Conservation (phyloP, 257 asterid genomes). For the Fraxinus excelsior region DNA sequence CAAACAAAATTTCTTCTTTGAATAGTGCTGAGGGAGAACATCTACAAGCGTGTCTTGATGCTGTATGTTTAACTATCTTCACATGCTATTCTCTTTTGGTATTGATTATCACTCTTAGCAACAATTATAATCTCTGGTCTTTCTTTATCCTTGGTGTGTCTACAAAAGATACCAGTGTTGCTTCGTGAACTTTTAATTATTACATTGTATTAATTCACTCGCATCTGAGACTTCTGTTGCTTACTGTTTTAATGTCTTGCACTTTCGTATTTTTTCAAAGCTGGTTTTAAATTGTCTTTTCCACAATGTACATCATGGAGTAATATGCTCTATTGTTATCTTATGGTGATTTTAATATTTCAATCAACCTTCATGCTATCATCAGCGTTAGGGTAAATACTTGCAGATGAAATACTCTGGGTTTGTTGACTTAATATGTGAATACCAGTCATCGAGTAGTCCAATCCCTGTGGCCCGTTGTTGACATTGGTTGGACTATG, state of each 20-base stretch:
- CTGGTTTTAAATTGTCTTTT: not conserved
- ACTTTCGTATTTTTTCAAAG: not conserved
- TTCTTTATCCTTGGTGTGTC: conserved; percentile 5
- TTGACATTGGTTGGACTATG: not conserved
- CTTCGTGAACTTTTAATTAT: not conserved
- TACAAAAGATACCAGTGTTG: not conserved
- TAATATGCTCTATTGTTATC: not conserved
- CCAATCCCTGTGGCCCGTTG: not conserved
- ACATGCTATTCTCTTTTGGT: not conserved
- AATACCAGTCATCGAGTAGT: too few relatives aligned
- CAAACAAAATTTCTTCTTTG: conserved; percentile 67
- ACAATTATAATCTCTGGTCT: conserved; percentile 5
- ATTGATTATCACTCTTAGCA: not conserved
- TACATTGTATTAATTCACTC: too few relatives aligned
- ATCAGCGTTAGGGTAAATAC: not conserved
- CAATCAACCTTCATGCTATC: not conserved
- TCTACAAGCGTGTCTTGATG: conserved; percentile 90
- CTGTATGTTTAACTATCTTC: conserved; percentile 49
- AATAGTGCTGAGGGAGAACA: conserved; percentile 67
- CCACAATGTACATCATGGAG: not conserved
- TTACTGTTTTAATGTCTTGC: conserved; percentile 10
- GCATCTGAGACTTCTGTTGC: not conserved
- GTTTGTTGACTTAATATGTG: too few relatives aligned
- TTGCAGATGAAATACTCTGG: too few relatives aligned
- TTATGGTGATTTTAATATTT: conserved; percentile 8